Evolutionary conservation across 768 basidiomycete species (phyloP).

Genomic region (Phlebiopsis gigantea): DNA sequence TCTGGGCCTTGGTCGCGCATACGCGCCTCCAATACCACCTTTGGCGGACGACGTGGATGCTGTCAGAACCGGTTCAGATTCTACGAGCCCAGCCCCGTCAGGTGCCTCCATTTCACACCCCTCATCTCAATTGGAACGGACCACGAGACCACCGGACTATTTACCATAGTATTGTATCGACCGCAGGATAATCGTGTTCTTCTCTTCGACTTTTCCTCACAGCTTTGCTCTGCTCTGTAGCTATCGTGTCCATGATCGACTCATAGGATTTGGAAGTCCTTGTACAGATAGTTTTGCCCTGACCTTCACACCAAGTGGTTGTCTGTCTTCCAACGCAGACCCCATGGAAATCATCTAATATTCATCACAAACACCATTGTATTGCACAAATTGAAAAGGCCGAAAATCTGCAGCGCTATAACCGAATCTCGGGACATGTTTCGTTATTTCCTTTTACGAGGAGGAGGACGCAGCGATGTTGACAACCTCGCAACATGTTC

Average conservation of each 20-base stretch:
- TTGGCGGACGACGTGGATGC: not conserved
- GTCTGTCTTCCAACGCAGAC: not conserved
- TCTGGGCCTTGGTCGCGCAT: slow-evolving; percentile 5
- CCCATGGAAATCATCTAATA: not conserved
- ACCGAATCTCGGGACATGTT: not conserved
- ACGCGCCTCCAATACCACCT: not conserved
- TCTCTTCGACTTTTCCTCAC: not conserved
- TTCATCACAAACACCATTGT: not conserved
- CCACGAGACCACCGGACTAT: slow-evolving; percentile 9
- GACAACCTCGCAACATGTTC: not conserved
- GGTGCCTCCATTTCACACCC: not conserved
- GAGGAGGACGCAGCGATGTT: not conserved
- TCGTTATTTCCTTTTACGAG: not conserved
- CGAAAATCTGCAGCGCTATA: not conserved
- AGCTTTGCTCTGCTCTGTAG: slow-evolving; percentile 5
- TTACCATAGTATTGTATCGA: slow-evolving; percentile 6
- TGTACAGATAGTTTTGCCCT: not conserved
- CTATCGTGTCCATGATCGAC: slow-evolving; percentile 1
- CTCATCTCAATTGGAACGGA: not conserved
- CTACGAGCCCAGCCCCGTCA: not conserved
- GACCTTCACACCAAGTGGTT: not conserved
- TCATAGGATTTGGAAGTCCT: not conserved
- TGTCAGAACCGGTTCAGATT: not conserved
- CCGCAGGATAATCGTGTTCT: not conserved
- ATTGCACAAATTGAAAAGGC: not conserved